A percentile compares a stretch with the other conserved stretches of the same genome.
Evolutionary conservation across 2,329 filamentous ascomycete species (phyloP).

Genomic region (Aspergillus terreus): DNA sequence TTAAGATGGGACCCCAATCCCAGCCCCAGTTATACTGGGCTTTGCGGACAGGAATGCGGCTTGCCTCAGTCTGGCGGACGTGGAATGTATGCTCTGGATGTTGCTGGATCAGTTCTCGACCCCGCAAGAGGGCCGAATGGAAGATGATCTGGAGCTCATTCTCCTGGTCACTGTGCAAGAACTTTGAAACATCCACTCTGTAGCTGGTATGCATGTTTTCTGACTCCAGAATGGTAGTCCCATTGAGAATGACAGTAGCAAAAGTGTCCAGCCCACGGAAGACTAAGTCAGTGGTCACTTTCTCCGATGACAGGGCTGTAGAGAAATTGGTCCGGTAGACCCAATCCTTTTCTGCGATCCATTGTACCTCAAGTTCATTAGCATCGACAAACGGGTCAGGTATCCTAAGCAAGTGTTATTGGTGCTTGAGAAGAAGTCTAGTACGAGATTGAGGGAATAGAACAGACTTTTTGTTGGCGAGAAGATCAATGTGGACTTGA

Average conservation of each 20-base stretch:
- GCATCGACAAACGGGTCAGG: slow-evolving; percentile 66
- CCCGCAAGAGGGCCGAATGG: slow-evolving; percentile 42
- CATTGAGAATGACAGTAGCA: slow-evolving; percentile 67
- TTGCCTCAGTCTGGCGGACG: slow-evolving; percentile 41
- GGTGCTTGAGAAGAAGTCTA: neutral
- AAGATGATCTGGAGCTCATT: slow-evolving; percentile 47
- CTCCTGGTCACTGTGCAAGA: slow-evolving; percentile 35
- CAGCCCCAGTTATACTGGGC: slow-evolving; percentile 68
- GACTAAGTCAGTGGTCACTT: slow-evolving; percentile 54
- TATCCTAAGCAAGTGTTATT: neutral
- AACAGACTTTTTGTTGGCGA: slow-evolving; percentile 4
- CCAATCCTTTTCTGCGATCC: slow-evolving; percentile 69
- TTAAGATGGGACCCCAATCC: slow-evolving; percentile 64
- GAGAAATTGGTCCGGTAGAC: slow-evolving; percentile 61
- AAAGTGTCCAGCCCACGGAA: slow-evolving; percentile 79
- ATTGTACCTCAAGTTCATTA: slow-evolving; percentile 69
- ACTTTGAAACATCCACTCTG: slow-evolving; percentile 61
- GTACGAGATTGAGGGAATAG: neutral
- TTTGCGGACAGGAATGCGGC: slow-evolving; percentile 53
- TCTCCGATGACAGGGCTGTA: slow-evolving; percentile 36
- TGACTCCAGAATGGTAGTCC: slow-evolving; percentile 60
- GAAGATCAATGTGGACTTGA: slow-evolving; percentile 6
- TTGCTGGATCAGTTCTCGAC: slow-evolving; percentile 37
- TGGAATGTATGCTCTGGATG: slow-evolving; percentile 44
- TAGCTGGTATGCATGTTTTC: slow-evolving; percentile 77